These are phyloP conservation scores for Pythium dissimile DNA, from an alignment of 352 stramenopile species.

Conservation along the genomic window DNA sequence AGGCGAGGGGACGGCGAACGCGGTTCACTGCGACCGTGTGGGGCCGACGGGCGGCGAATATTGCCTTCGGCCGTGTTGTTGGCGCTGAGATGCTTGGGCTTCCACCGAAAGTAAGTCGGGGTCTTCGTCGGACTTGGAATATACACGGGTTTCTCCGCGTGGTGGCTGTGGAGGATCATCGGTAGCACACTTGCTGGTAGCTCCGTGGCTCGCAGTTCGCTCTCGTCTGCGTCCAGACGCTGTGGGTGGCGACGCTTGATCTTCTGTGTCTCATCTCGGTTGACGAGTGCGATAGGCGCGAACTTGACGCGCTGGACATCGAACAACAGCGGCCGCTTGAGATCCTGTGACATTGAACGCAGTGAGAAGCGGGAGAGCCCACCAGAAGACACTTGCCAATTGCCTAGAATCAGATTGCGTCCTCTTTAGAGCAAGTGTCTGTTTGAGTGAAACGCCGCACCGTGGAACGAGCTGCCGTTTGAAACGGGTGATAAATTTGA, in stretches of 20 bases:
- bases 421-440: neutral
- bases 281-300: constrained; percentile 47
- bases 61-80: neutral
- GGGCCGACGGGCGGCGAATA: neutral
- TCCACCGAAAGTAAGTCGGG: constrained; percentile 67
- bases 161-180: constrained; percentile 42
- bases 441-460: constrained; percentile 6
- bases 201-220: neutral
- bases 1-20: constrained; percentile 4
- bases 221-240: constrained; percentile 12
- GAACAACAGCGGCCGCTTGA: constrained; percentile 53
- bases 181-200: constrained; percentile 45
- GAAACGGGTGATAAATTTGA: no score
- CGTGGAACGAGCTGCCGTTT: no score
- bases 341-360: constrained; percentile 47
- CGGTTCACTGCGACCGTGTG: neutral
- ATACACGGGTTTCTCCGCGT: constrained; percentile 36
- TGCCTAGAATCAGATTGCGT: no score
- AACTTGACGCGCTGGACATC: constrained; percentile 40
- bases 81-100: constrained; percentile 16
- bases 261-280: constrained; percentile 36
- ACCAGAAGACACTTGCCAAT: no score
- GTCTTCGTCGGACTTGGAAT: constrained; percentile 40
- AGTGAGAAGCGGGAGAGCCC: no score
- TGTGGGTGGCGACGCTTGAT: constrained; percentile 28